Percentiles rank a stretch among this genome's conserved stretches.
Conservation (phyloP, 1,284 basidiomycete genomes). For the Apiotrichum laibachii region DNA sequence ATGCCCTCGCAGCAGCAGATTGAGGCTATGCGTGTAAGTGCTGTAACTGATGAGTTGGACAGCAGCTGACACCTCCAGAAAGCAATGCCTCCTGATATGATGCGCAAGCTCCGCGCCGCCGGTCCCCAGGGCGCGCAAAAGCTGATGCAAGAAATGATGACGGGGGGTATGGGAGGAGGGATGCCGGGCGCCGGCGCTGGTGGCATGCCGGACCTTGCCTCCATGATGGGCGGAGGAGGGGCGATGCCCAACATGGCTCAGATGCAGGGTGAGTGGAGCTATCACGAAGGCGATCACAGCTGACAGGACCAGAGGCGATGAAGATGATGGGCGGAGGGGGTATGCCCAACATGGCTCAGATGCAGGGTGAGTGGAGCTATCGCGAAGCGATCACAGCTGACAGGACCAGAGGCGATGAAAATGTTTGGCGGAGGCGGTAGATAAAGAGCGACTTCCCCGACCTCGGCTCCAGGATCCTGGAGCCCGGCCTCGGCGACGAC, state of each 20-base stretch:
- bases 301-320: neutral
- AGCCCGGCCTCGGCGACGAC: slow-evolving; percentile 24
- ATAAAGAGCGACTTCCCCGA: too few species aligned
- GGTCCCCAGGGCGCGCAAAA: slow-evolving; percentile 80
- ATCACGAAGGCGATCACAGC: too few species aligned
- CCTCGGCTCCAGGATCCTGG: too few species aligned
- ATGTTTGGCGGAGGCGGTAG: slow-evolving; percentile 66
- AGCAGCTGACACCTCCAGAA: slow-evolving; percentile 56
- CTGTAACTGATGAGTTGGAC: slow-evolving; percentile 20
- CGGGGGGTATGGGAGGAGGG: too few species aligned
- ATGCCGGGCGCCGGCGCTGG: slow-evolving; percentile 60
- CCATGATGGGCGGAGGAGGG: slow-evolving; percentile 23
- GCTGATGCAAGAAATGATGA: slow-evolving; percentile 96
- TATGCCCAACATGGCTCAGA: slow-evolving; percentile 53
- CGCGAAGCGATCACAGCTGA: slow-evolving; percentile 4
- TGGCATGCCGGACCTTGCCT: slow-evolving; percentile 23
- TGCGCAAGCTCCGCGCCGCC: slow-evolving; percentile 75
- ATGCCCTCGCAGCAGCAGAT: slow-evolving; percentile 90
- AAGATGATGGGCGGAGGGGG: slow-evolving; percentile 32
- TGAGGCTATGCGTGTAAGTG: slow-evolving; percentile 75
- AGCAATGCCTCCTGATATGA: slow-evolving; percentile 82
- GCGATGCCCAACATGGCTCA: slow-evolving; percentile 17
- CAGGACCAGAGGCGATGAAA: slow-evolving; percentile 64
- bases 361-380: slow-evolving; percentile 41
- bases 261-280: slow-evolving; percentile 4